Percentiles rank a stretch among this genome's conserved stretches.
Evolutionary conservation across 768 basidiomycete genomes (phyloP).

Genomic region (Mycena epipterygia): DNA sequence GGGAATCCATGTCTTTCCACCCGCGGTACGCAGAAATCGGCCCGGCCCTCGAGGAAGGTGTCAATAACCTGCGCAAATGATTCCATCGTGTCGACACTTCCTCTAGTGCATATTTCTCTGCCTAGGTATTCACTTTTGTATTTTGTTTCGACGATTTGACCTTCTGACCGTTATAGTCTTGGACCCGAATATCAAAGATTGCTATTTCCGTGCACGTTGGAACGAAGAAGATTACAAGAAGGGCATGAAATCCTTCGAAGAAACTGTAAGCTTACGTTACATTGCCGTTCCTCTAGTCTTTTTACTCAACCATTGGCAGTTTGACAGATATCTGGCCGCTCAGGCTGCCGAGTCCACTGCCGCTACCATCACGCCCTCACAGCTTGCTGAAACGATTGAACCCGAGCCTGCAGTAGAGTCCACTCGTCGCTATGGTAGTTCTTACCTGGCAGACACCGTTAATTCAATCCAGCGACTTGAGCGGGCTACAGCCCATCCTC

Average conservation of each 20-base stretch:
- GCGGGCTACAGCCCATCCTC: too few species aligned
- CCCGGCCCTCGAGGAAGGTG: background rate
- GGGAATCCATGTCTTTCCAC: background rate
- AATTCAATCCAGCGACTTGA: too few species aligned
- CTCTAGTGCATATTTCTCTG: background rate
- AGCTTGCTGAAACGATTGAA: too few species aligned
- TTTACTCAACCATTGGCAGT: too few species aligned
- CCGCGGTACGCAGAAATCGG: background rate
- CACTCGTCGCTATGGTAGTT: too few species aligned
- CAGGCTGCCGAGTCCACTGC: too few species aligned
- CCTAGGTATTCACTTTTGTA: background rate
- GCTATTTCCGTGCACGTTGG: background rate
- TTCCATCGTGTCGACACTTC: background rate
- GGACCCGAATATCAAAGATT: constrained; percentile 8
- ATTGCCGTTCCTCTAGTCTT: too few species aligned
- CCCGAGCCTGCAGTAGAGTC: too few species aligned
- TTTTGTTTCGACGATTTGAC: background rate
- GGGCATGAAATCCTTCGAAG: constrained; percentile 1
- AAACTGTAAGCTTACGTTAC: background rate
- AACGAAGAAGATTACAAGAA: constrained; percentile 3
- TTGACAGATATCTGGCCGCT: too few species aligned
- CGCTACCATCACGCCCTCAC: too few species aligned
- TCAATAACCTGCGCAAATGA: background rate
- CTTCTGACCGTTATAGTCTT: background rate
- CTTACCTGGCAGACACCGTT: too few species aligned